A percentile compares a stretch with the other conserved stretches of the same genome.
Evolutionary conservation across 1,284 basidiomycete genomes (phyloP).

Genomic region (Apiotrichum brassicae): DNA sequence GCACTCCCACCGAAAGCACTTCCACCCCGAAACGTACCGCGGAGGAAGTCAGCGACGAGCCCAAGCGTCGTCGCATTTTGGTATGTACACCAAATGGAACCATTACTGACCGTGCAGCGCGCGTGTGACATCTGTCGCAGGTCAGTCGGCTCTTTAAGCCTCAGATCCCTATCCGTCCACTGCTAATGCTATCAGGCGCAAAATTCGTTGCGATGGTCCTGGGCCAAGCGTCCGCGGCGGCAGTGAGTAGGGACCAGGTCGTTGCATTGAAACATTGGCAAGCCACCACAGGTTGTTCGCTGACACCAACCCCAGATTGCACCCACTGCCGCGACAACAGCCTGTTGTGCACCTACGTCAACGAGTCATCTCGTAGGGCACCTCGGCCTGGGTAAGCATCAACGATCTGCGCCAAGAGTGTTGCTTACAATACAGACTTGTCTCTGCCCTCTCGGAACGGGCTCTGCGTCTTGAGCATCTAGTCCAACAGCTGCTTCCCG

Average conservation of each 20-base stretch:
- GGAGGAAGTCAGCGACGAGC: neutral
- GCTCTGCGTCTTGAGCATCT: conserved; percentile 63
- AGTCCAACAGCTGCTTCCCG: conserved; percentile 60
- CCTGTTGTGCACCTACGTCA: conserved; percentile 66
- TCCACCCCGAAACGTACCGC: neutral
- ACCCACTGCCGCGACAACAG: conserved; percentile 69
- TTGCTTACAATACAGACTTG: conserved; percentile 43
- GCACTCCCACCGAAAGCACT: neutral
- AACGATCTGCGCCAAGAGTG: neutral
- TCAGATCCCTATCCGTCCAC: neutral
- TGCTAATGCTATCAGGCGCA: conserved; percentile 20
- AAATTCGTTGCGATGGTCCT: conserved; percentile 46
- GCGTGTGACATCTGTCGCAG: conserved; percentile 42
- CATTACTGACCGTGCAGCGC: conserved; percentile 19
- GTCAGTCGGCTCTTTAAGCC: conserved; percentile 9
- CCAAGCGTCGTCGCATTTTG: neutral
- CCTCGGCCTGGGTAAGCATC: conserved; percentile 64
- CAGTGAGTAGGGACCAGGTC: conserved; percentile 22
- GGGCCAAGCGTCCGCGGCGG: conserved; percentile 15
- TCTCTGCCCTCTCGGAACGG: conserved; percentile 63
- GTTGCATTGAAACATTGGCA: too few relatives aligned
- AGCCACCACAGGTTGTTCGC: neutral
- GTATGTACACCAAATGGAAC: neutral
- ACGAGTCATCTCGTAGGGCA: conserved; percentile 69
- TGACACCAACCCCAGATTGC: conserved; percentile 47